Conservation (phyloP, 371 early-diverging fungal species). For the Smittium culicis region DNA sequence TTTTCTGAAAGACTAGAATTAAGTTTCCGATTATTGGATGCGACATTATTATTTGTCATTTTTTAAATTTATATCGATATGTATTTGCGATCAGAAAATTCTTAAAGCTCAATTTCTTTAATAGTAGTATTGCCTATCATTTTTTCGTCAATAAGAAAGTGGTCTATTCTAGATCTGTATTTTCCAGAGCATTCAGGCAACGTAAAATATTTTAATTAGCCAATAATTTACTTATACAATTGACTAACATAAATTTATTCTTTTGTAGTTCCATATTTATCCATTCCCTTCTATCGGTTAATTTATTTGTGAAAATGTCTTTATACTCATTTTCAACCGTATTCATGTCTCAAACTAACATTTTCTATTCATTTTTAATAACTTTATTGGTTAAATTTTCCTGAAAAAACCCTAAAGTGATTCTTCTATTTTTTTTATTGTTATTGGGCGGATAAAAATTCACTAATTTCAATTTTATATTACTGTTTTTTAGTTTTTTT, state of each 20-base stretch:
- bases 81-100: slow-evolving; percentile 6
- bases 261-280: background rate
- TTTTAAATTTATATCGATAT: background rate
- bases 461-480: background rate
- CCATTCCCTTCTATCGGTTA: background rate
- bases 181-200: background rate
- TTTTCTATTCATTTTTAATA: background rate
- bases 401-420: background rate
- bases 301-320: background rate
- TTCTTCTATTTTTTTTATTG: slow-evolving; percentile 7
- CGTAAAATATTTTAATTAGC: background rate
- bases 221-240: background rate
- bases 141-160: background rate
- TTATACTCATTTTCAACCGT: background rate
- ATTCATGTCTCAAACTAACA: slow-evolving; percentile 4
- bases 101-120: no score
- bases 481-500: background rate
- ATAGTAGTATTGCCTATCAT: background rate
- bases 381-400: background rate
- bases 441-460: background rate
- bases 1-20: background rate
- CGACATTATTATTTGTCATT: background rate
- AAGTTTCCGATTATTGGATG: background rate
- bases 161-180: slow-evolving; percentile 3
- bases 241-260: background rate